These are phyloP conservation scores for Hyaloscypha variabilis DNA, from an alignment of 495 filamentous ascomycete species.

Conservation along the genomic window DNA sequence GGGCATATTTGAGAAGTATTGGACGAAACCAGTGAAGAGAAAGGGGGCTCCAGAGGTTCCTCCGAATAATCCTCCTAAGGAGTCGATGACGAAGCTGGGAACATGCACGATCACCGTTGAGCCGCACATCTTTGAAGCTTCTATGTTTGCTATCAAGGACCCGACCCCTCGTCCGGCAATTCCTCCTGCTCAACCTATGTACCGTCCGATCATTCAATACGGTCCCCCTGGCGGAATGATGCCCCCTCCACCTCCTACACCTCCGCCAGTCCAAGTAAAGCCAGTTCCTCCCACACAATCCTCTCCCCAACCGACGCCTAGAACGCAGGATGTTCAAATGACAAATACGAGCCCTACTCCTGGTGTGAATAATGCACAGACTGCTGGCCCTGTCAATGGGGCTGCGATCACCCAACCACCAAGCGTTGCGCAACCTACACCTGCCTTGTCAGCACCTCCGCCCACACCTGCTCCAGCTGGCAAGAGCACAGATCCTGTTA, in stretches of 20 bases:
- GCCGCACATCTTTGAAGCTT: constrained; percentile 88
- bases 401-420: constrained; percentile 7
- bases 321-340: constrained; percentile 23
- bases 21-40: constrained; percentile 85
- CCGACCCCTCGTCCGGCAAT: constrained; percentile 50
- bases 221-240: constrained; percentile 62
- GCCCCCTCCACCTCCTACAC: constrained; percentile 51
- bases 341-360: constrained; percentile 15
- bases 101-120: constrained; percentile 81
- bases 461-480: constrained; percentile 33
- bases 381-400: constrained; percentile 10
- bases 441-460: constrained; percentile 12
- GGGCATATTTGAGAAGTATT: constrained; percentile 89
- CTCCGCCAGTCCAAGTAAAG: constrained; percentile 35
- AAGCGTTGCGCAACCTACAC: constrained; percentile 4
- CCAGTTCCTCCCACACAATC: constrained; percentile 24
- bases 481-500: constrained; percentile 83
- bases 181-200: constrained; percentile 36
- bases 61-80: constrained; percentile 76
- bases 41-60: constrained; percentile 72
- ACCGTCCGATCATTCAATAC: constrained; percentile 71
- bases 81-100: constrained; percentile 85
- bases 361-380: constrained; percentile 1
- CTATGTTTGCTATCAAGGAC: constrained; percentile 84
- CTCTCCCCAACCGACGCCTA: constrained; percentile 24